These are phyloP conservation scores for Blastobotrys americana DNA, from an alignment of 805 yeast species.

Conservation along the genomic window DNA sequence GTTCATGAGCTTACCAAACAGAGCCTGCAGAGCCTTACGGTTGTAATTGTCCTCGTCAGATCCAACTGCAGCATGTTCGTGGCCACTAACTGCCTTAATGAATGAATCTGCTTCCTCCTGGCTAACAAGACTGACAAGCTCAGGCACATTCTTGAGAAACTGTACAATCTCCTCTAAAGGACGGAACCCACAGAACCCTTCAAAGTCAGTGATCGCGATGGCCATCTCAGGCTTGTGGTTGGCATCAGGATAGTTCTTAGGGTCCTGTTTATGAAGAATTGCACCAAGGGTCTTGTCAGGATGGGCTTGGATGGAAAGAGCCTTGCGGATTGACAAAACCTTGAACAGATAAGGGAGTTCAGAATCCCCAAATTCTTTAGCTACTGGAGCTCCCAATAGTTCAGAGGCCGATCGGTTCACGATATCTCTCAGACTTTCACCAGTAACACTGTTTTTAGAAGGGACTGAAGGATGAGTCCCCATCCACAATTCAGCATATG, in stretches of 20 bases:
- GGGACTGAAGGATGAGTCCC: slow-evolving; percentile 96
- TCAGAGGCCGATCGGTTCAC: slow-evolving; percentile 52
- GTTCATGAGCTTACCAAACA: slow-evolving; percentile 81
- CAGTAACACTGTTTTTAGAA: slow-evolving; percentile 49
- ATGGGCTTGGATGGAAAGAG: slow-evolving; percentile 93
- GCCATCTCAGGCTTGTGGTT: slow-evolving; percentile 99
- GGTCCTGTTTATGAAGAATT: slow-evolving; percentile 71
- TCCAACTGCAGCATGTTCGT: slow-evolving; percentile 36
- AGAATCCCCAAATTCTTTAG: slow-evolving; percentile 59
- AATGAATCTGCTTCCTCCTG: slow-evolving; percentile 50
- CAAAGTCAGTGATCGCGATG: slow-evolving; percentile 89
- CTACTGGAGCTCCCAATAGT: slow-evolving; percentile 52
- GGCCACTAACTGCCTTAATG: slow-evolving; percentile 15
- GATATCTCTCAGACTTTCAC: slow-evolving; percentile 58
- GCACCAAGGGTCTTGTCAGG: slow-evolving; percentile 85
- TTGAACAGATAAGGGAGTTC: slow-evolving; percentile 91
- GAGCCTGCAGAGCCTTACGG: slow-evolving; percentile 59
- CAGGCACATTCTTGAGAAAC: slow-evolving; percentile 67
- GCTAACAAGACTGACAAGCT: slow-evolving; percentile 66
- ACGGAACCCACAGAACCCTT: slow-evolving; percentile 97
- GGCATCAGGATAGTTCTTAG: slow-evolving; percentile 92
- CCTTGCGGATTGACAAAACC: slow-evolving; percentile 88
- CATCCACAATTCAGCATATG: slow-evolving; percentile 99
- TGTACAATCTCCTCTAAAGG: slow-evolving; percentile 73
- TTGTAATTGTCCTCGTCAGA: slow-evolving; percentile 49